Conservation (phyloP, 1,139 yeast genomes). For the Diutina neorugosa region DNA sequence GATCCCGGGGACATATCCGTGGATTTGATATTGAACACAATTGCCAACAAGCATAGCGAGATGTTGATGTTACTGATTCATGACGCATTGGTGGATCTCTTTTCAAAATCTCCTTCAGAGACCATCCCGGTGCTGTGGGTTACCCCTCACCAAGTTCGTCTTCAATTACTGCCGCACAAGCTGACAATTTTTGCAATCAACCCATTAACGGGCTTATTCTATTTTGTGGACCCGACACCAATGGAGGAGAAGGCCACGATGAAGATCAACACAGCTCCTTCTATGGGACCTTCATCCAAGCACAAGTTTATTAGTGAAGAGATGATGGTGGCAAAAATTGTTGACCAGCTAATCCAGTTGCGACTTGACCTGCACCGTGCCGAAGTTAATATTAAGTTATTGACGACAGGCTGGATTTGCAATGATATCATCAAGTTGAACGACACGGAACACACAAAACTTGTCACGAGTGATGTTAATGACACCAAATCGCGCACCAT, state of each 20-base stretch:
- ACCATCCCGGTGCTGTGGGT: conserved; percentile 6
- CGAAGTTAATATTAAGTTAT: conserved; percentile 40
- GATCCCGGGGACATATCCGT: conserved; percentile 22
- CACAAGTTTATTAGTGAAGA: conserved; percentile 17
- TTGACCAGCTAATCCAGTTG: conserved; percentile 29
- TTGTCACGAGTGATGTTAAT: conserved; percentile 8
- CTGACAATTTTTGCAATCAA: conserved; percentile 29
- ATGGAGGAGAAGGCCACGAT: conserved; percentile 22
- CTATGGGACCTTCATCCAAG: conserved; percentile 5
- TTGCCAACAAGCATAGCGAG: conserved; percentile 29
- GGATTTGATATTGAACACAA: conserved; percentile 21
- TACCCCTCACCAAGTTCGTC: conserved; percentile 24
- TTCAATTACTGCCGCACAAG: conserved; percentile 24
- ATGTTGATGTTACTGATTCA: conserved; percentile 16
- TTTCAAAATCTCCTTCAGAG: conserved; percentile 8
- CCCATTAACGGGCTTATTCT: conserved; percentile 33
- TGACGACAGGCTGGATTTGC: conserved; percentile 57
- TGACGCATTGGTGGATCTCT: conserved; percentile 10
- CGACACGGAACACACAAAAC: conserved; percentile 19
- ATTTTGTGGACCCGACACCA: conserved; percentile 32
- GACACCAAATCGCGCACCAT: conserved; percentile 9
- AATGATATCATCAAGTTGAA: conserved; percentile 41
- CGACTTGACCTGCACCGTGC: conserved; percentile 43
- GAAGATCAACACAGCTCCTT: conserved; percentile 17
- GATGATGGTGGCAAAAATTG: conserved; percentile 21